Evolutionary conservation across 2,329 filamentous ascomycete genomes (phyloP).

Genomic region (Xylaria sp.): DNA sequence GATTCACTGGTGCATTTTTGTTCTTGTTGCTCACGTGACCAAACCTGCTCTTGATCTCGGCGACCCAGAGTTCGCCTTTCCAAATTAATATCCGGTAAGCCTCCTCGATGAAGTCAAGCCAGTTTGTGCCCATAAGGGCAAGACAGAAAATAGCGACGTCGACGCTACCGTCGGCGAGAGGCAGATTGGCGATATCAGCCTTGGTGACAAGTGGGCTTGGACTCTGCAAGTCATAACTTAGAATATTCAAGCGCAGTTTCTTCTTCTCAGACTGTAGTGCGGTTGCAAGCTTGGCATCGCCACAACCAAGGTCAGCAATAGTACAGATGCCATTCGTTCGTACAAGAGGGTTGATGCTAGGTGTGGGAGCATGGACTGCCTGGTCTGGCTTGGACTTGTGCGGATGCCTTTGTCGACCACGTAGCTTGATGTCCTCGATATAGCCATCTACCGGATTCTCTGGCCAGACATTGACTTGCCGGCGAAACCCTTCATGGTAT

Average conservation of each 20-base stretch:
- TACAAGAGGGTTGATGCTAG: slow-evolving; percentile 67
- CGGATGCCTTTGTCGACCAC: slow-evolving; percentile 66
- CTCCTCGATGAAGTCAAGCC: slow-evolving; percentile 96
- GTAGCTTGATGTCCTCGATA: slow-evolving; percentile 74
- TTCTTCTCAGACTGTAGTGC: slow-evolving; percentile 71
- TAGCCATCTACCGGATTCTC: slow-evolving; percentile 95
- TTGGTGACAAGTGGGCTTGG: slow-evolving; percentile 81
- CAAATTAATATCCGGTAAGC: slow-evolving; percentile 90
- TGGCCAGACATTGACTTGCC: slow-evolving; percentile 95
- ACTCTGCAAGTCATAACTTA: slow-evolving; percentile 88
- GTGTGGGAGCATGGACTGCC: slow-evolving; percentile 38
- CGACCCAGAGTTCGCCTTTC: slow-evolving; percentile 96
- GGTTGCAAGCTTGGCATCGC: slow-evolving; percentile 84
- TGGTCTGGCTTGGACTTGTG: slow-evolving; percentile 40
- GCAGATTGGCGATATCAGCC: slow-evolving; percentile 88
- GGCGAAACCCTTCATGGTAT: slow-evolving; percentile 95
- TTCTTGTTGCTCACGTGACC: slow-evolving; percentile 65
- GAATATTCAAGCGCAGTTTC: slow-evolving; percentile 77
- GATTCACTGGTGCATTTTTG: slow-evolving; percentile 64
- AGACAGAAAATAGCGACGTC: slow-evolving; percentile 96
- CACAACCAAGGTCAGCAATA: slow-evolving; percentile 92
- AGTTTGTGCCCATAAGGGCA: slow-evolving; percentile 98
- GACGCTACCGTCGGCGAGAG: slow-evolving; percentile 77
- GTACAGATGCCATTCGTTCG: slow-evolving; percentile 77
- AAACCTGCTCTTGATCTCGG: slow-evolving; percentile 96